phyloP scores from a whole-genome alignment of 2,329 filamentous ascomycete species.

The Gremmenia infestans region DNA sequence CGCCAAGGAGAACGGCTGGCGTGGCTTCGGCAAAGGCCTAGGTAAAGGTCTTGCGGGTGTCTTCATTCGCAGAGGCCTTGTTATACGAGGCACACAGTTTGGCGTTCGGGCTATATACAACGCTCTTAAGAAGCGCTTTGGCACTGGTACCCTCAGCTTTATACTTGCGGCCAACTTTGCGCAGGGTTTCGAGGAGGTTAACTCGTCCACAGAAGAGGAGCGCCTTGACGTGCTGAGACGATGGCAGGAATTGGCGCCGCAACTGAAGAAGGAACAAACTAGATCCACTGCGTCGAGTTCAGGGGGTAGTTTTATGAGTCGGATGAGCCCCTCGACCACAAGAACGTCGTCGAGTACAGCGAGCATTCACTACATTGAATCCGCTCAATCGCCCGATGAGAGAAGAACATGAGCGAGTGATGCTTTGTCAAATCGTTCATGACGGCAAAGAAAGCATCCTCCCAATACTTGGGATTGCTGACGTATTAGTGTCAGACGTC shows the following conservation, averaged over 20 bases:
- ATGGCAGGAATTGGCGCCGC: conserved; percentile 22
- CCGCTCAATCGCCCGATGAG: not conserved
- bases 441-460: no score
- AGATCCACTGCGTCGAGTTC: conserved; percentile 10
- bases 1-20: conserved; percentile 8
- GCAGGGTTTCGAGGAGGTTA: conserved; percentile 25
- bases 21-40: conserved; percentile 13
- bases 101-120: conserved; percentile 24
- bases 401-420: not conserved
- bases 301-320: not conserved
- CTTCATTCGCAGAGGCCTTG: conserved; percentile 14
- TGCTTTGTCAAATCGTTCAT: no score
- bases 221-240: conserved; percentile 20
- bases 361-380: not conserved
- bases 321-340: not conserved
- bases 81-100: conserved; percentile 14
- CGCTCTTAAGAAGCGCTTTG: conserved; percentile 20
- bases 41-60: conserved; percentile 12
- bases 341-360: conserved; percentile 27
- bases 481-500: no score
- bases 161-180: conserved; percentile 27
- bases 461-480: no score
- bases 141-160: conserved; percentile 24
- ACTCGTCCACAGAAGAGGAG: conserved; percentile 22
- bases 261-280: conserved; percentile 11